phyloP scores from a whole-genome alignment of 108 stramenopile genomes.

The Pseudonitzschia multiseries region DNA sequence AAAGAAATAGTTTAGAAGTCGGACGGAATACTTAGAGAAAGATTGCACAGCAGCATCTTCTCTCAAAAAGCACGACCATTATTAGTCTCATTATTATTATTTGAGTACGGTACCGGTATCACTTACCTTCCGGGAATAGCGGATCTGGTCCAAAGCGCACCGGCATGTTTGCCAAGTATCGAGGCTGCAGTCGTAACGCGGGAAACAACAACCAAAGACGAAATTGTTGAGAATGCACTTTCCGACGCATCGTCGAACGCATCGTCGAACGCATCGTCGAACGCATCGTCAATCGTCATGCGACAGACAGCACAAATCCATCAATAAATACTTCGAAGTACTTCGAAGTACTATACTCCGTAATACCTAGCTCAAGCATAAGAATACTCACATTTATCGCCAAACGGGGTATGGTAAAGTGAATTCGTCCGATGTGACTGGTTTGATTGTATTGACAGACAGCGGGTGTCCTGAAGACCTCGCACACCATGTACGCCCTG shows the following conservation, averaged over 20 bases:
- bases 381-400: slow-evolving; percentile 9
- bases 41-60: neutral
- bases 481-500: slow-evolving; percentile 24
- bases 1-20: neutral
- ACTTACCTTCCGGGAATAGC: slow-evolving; percentile 21
- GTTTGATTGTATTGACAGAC: slow-evolving; percentile 33
- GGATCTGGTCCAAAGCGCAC: slow-evolving; percentile 27
- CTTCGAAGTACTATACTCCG: no score
- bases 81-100: no score
- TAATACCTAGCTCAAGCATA: no score
- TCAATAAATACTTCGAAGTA: no score
- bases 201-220: neutral
- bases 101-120: no score
- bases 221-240: neutral
- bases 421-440: slow-evolving; percentile 17
- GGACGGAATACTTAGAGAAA: neutral
- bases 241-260: neutral
- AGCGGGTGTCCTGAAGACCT: slow-evolving; percentile 9
- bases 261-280: neutral
- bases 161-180: slow-evolving; percentile 29
- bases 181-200: neutral
- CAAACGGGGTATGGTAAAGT: slow-evolving; percentile 27
- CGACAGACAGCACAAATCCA: no score
- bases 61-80: neutral
- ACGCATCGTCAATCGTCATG: no score